Evolutionary conservation across 192 early-diverging fungal species (phyloP).

Genomic region (Coemansia sp.): DNA sequence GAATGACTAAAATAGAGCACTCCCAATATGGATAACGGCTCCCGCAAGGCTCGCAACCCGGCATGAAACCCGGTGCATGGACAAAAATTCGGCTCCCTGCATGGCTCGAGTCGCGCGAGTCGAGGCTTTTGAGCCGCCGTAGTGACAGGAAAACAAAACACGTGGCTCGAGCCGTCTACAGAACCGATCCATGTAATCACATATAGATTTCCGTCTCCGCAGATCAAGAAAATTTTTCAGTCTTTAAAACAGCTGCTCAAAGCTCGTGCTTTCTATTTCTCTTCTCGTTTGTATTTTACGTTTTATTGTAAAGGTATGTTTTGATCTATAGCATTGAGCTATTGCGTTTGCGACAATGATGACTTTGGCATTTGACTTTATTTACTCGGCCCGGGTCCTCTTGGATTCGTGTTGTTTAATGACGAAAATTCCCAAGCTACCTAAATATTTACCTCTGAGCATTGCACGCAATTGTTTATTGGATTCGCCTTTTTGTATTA

Average conservation of each 20-base stretch:
- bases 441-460: conserved; percentile 2
- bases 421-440: conserved; percentile 7
- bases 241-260: too few relatives aligned
- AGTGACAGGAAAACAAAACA: background rate
- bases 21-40: too few relatives aligned
- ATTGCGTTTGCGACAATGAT: background rate
- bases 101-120: too few relatives aligned
- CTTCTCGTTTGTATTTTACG: background rate
- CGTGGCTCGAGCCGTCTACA: too few relatives aligned
- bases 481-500: background rate
- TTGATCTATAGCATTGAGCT: background rate
- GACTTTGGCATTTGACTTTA: conserved; percentile 11
- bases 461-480: background rate
- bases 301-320: background rate
- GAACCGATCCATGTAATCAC: too few relatives aligned
- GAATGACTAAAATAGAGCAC: too few relatives aligned
- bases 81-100: too few relatives aligned
- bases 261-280: background rate
- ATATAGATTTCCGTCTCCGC: too few relatives aligned
- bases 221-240: too few relatives aligned
- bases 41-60: too few relatives aligned
- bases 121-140: conserved; percentile 21
- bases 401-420: background rate
- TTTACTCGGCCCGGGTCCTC: background rate
- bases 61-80: too few relatives aligned